Percentiles rank a stretch among this genome's conserved stretches.
Conservation (phyloP, 108 stramenopile genomes). For the Heterococcus sp. region DNA sequence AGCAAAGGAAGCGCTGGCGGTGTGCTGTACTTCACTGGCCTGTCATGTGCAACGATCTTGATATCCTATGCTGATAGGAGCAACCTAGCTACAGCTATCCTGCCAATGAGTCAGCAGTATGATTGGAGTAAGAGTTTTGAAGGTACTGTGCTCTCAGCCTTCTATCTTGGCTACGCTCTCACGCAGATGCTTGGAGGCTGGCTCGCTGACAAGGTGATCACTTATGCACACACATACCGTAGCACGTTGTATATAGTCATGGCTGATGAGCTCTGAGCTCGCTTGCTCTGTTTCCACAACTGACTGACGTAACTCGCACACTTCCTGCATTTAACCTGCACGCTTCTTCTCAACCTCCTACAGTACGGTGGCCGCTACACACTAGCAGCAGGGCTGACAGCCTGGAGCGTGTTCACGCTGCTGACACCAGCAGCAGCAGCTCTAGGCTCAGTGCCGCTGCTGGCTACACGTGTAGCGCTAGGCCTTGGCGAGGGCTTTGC, state of each 20-base stretch:
- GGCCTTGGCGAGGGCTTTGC: slow-evolving; percentile 49
- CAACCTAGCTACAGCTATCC: slow-evolving; percentile 36
- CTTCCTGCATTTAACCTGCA: too few species aligned
- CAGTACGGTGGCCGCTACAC: slow-evolving; percentile 25
- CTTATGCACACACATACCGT: too few species aligned
- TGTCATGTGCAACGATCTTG: slow-evolving; percentile 34
- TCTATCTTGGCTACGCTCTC: slow-evolving; percentile 41
- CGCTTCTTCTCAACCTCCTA: too few species aligned
- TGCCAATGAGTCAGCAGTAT: slow-evolving; percentile 36
- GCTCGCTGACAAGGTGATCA: background rate
- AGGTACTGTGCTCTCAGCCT: slow-evolving; percentile 34
- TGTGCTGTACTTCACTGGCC: slow-evolving; percentile 40
- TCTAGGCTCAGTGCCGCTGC: background rate
- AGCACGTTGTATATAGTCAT: too few species aligned
- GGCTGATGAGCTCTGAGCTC: too few species aligned
- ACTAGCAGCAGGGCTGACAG: slow-evolving; percentile 9
- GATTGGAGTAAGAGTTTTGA: slow-evolving; percentile 28
- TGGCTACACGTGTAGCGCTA: slow-evolving; percentile 16
- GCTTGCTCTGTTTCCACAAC: too few species aligned
- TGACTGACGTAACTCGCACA: too few species aligned
- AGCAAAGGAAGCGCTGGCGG: too few species aligned
- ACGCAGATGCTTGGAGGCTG: slow-evolving; percentile 14
- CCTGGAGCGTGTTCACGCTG: slow-evolving; percentile 34
- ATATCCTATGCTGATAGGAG: slow-evolving; percentile 45
- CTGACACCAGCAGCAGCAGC: slow-evolving; percentile 31